A percentile compares a stretch with the other conserved stretches of the same genome.
These are phyloP conservation scores for Arthromyces matolae DNA, from an alignment of 768 basidiomycete species.

Conservation along the genomic window DNA sequence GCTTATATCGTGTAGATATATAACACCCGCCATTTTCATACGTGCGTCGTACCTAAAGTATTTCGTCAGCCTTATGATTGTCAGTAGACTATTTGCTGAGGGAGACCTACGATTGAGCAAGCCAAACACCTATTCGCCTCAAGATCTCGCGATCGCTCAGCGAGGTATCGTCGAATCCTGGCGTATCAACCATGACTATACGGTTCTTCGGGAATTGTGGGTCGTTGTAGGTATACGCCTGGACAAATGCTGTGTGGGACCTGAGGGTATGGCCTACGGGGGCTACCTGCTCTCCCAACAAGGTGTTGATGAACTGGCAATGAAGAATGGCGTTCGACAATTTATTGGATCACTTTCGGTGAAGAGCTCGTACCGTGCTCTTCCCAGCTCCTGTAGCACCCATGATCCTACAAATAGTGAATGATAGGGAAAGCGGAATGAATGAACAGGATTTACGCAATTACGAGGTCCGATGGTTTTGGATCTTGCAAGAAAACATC, in stretches of 20 bases:
- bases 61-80: neutral
- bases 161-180: conserved; percentile 24
- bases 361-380: conserved; percentile 28
- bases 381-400: conserved; percentile 30
- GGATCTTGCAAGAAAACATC: conserved; percentile 9
- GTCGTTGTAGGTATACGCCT: conserved; percentile 13
- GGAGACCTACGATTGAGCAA: conserved; percentile 18
- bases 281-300: conserved; percentile 8
- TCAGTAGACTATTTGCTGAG: neutral
- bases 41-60: conserved; percentile 11
- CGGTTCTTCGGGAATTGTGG: conserved; percentile 9
- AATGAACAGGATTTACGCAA: conserved; percentile 23
- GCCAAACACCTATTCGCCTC: conserved; percentile 23
- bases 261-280: conserved; percentile 21
- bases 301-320: conserved; percentile 20
- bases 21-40: conserved; percentile 17
- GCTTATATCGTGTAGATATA: conserved; percentile 16
- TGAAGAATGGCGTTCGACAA: too few relatives aligned
- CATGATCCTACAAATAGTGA: conserved; percentile 19
- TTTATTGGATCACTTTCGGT: too few relatives aligned
- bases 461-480: conserved; percentile 16
- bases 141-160: conserved; percentile 21
- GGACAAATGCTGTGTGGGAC: conserved; percentile 21
- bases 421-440: neutral
- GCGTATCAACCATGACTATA: conserved; percentile 24